Conservation (phyloP, 768 basidiomycete species). For the Austroboletus eburneus region DNA sequence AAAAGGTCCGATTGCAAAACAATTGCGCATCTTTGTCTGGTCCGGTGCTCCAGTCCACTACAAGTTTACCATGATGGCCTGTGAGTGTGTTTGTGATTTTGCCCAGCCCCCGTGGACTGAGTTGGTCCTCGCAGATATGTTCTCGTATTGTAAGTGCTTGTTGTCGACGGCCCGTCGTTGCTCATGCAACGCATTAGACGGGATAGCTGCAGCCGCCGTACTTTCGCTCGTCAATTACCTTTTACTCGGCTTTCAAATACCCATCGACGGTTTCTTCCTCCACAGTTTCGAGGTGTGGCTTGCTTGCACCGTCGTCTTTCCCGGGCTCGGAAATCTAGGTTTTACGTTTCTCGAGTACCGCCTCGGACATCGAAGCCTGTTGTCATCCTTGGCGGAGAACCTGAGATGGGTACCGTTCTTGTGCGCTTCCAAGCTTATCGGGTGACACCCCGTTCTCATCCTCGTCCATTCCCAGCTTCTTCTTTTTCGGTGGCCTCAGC, state of each 20-base stretch:
- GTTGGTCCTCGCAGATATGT: conserved; percentile 36
- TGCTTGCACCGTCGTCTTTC: conserved; percentile 68
- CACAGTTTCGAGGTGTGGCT: conserved; percentile 79
- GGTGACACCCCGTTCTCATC: neutral
- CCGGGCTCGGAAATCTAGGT: conserved; percentile 66
- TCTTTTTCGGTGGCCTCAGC: conserved; percentile 55
- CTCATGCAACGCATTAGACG: conserved; percentile 21
- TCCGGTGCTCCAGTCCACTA: conserved; percentile 73
- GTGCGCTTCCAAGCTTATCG: conserved; percentile 4
- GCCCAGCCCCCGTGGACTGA: neutral
- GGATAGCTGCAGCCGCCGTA: conserved; percentile 66
- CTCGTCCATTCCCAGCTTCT: conserved; percentile 40
- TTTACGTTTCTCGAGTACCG: conserved; percentile 72
- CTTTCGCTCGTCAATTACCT: conserved; percentile 71
- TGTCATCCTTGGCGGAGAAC: conserved; percentile 21
- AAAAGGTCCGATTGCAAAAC: conserved; percentile 77
- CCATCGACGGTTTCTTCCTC: conserved; percentile 70
- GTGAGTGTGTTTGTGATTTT: conserved; percentile 24
- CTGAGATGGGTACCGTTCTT: conserved; percentile 34
- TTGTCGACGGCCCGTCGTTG: neutral
- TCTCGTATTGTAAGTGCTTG: conserved; percentile 43
- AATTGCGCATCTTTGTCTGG: conserved; percentile 76
- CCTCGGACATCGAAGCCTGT: conserved; percentile 39
- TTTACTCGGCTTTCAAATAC: conserved; percentile 67
- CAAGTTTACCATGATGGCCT: conserved; percentile 64